phyloP scores from a whole-genome alignment of 2,329 filamentous ascomycete genomes.

The Cordyceps tenuipes region DNA sequence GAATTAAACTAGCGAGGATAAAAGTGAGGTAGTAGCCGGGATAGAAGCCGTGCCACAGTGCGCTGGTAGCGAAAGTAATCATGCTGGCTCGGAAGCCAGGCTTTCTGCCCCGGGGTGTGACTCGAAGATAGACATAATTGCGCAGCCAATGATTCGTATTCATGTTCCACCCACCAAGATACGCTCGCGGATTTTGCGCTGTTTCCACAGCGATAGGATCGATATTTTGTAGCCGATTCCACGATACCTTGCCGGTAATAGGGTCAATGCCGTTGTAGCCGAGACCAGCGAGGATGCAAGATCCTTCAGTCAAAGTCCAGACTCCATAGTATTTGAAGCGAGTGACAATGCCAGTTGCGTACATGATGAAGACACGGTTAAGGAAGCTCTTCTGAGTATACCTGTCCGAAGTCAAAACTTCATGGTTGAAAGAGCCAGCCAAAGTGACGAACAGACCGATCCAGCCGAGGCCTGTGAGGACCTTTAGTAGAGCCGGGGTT shows the following conservation, averaged over 20 bases:
- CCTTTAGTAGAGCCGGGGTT: slow-evolving; percentile 73
- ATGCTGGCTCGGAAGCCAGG: slow-evolving; percentile 91
- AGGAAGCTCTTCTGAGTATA: slow-evolving; percentile 62
- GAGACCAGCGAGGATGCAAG: slow-evolving; percentile 87
- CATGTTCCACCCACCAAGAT: slow-evolving; percentile 93
- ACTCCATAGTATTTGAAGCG: slow-evolving; percentile 95
- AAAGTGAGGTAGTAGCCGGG: slow-evolving; percentile 94
- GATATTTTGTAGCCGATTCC: slow-evolving; percentile 84
- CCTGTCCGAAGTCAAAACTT: slow-evolving; percentile 54
- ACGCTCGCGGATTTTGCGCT: slow-evolving; percentile 88
- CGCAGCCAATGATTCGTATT: slow-evolving; percentile 96
- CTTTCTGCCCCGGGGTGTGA: slow-evolving; percentile 92
- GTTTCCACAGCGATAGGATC: slow-evolving; percentile 76
- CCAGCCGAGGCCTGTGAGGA: slow-evolving; percentile 65
- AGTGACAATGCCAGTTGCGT: slow-evolving; percentile 74
- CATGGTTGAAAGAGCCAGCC: slow-evolving; percentile 55
- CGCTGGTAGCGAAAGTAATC: slow-evolving; percentile 88
- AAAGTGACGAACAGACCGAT: slow-evolving; percentile 71
- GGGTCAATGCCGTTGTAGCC: slow-evolving; percentile 92
- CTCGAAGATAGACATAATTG: slow-evolving; percentile 91
- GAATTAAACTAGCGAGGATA: slow-evolving; percentile 79
- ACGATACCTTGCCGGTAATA: slow-evolving; percentile 74
- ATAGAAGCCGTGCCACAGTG: slow-evolving; percentile 97
- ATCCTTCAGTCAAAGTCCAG: slow-evolving; percentile 86
- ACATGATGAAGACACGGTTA: slow-evolving; percentile 66